Conservation (phyloP, 2,329 filamentous ascomycete genomes). For the Beauveria pseudobassiana region DNA sequence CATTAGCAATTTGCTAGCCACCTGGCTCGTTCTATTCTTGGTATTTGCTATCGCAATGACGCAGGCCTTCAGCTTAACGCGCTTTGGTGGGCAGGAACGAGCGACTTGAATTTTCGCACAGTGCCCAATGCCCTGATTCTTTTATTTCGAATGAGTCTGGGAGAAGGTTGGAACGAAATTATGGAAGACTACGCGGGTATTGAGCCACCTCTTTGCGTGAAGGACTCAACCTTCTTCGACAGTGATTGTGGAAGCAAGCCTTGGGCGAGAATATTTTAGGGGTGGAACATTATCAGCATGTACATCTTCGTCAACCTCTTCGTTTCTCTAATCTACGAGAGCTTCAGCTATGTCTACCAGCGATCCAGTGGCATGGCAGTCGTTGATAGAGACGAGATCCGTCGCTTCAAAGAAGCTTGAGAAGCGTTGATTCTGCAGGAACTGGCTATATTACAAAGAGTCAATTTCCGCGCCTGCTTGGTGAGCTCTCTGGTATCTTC, state of each 20-base stretch:
- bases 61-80: slow-evolving; percentile 89
- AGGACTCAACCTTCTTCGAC: slow-evolving; percentile 63
- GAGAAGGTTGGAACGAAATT: slow-evolving; percentile 91
- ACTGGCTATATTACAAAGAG: slow-evolving; percentile 88
- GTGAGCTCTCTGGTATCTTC: slow-evolving; percentile 90
- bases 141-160: slow-evolving; percentile 85
- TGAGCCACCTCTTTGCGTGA: slow-evolving; percentile 72
- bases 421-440: slow-evolving; percentile 85
- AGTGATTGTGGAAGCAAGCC: slow-evolving; percentile 88
- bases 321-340: slow-evolving; percentile 97
- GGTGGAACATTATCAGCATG: slow-evolving; percentile 99
- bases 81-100: slow-evolving; percentile 68
- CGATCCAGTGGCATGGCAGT: slow-evolving; percentile 86
- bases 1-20: slow-evolving; percentile 87
- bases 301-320: slow-evolving; percentile 99
- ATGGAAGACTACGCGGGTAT: slow-evolving; percentile 94
- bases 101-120: slow-evolving; percentile 85
- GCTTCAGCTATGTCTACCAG: slow-evolving; percentile 98
- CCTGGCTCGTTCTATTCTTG: slow-evolving; percentile 94
- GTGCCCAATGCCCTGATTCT: slow-evolving; percentile 91
- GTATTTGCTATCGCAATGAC: slow-evolving; percentile 95
- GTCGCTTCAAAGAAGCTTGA: slow-evolving; percentile 97
- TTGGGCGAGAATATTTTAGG: slow-evolving; percentile 87
- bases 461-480: slow-evolving; percentile 77
- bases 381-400: slow-evolving; percentile 87